A percentile compares a stretch with the other conserved stretches of the same genome.
Conservation (phyloP, 1,284 basidiomycete species). For the Cutaneotrichosporon mucoides region DNA sequence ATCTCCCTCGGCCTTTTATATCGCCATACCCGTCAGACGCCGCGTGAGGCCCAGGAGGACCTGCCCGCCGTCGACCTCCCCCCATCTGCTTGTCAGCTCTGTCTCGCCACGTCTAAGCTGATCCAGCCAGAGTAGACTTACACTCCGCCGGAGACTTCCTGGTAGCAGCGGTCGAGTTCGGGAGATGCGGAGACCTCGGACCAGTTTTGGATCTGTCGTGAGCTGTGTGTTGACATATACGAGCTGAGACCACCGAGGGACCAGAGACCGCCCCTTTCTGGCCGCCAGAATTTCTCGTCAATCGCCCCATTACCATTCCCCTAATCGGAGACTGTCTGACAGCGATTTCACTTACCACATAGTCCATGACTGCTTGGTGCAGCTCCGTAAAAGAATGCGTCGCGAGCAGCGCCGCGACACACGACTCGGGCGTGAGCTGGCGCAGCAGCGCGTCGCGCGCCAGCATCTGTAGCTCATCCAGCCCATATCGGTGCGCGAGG, state of each 20-base stretch:
- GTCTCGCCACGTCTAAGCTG: no score
- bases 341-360: slow-evolving; percentile 29
- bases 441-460: slow-evolving; percentile 71
- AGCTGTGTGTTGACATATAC: background rate
- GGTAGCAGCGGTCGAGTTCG: slow-evolving; percentile 36
- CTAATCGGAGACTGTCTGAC: no score
- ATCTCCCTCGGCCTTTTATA: background rate
- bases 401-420: slow-evolving; percentile 61
- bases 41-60: slow-evolving; percentile 31
- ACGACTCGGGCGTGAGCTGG: slow-evolving; percentile 64
- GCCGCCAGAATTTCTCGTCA: no score
- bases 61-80: slow-evolving; percentile 33
- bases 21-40: slow-evolving; percentile 13
- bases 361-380: slow-evolving; percentile 35
- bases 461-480: slow-evolving; percentile 62
- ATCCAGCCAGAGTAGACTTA: background rate
- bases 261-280: no score
- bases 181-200: slow-evolving; percentile 24
- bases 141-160: slow-evolving; percentile 42
- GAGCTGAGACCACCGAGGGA: no score
- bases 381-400: slow-evolving; percentile 37
- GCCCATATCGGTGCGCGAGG: slow-evolving; percentile 71
- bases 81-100: slow-evolving; percentile 17
- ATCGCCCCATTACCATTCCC: no score
- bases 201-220: slow-evolving; percentile 33